Evolutionary conservation across 306 rosid species (phyloP).

Genomic region (Prinsepia uniflora): DNA sequence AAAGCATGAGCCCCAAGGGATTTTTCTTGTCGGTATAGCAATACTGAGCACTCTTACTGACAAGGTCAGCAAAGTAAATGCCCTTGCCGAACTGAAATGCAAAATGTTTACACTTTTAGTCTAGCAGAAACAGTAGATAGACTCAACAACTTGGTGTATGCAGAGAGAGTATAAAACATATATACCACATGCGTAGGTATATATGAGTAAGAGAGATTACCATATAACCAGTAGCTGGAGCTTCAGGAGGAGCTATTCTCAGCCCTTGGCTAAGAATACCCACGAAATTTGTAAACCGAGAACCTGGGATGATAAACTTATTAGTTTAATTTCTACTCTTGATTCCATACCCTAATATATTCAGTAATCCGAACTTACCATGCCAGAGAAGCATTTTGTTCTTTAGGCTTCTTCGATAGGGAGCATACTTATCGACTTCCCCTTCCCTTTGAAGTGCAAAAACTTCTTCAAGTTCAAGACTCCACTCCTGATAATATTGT

Average conservation of each 20-base stretch:
- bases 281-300: conserved; percentile 86
- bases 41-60: conserved; percentile 98
- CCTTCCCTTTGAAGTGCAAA: conserved; percentile 91
- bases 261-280: conserved; percentile 97
- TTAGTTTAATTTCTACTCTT: conserved; percentile 17
- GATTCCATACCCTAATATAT: neutral
- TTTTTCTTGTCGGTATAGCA: conserved; percentile 89
- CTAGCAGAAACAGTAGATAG: neutral
- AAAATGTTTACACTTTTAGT: conserved; percentile 25
- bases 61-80: conserved; percentile 85
- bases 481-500: conserved; percentile 71
- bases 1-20: conserved; percentile 83
- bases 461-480: conserved; percentile 92
- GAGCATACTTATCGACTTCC: conserved; percentile 63
- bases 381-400: conserved; percentile 99
- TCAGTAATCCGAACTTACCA: conserved; percentile 47
- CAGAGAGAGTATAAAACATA: neutral
- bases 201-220: conserved; percentile 33
- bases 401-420: conserved; percentile 55
- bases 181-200: neutral
- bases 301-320: conserved; percentile 46
- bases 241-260: conserved; percentile 99
- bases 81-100: conserved; percentile 91
- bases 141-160: neutral
- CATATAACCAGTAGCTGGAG: conserved; percentile 98